These are phyloP conservation scores for Zoysia japonica DNA, from an alignment of 176 grass and related monocot genomes.

Conservation along the genomic window DNA sequence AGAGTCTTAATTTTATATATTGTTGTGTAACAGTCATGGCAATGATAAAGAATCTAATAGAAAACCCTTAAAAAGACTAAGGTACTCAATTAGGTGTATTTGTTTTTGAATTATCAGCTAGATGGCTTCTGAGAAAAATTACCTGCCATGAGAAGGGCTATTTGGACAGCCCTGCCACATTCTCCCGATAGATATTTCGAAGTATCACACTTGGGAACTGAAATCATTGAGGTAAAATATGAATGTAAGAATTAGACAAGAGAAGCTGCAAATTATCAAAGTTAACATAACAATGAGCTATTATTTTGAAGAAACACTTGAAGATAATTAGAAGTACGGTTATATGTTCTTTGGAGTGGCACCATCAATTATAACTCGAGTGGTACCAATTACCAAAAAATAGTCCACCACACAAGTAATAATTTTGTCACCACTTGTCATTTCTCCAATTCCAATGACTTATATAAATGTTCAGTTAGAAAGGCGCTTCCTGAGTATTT, in stretches of 20 bases:
- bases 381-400: background rate
- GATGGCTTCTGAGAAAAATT: constrained; percentile 13
- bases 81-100: background rate
- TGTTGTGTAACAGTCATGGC: background rate
- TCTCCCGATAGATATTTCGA: constrained; percentile 29
- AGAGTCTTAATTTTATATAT: background rate
- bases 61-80: background rate
- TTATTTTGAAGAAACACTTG: background rate
- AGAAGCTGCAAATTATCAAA: background rate
- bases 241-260: background rate
- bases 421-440: no score
- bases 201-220: constrained; percentile 34
- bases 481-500: no score
- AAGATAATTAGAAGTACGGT: background rate
- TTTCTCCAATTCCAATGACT: no score
- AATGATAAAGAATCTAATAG: background rate
- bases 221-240: constrained; percentile 14
- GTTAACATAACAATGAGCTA: constrained; percentile 3
- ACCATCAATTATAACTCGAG: background rate
- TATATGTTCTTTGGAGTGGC: background rate
- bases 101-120: background rate
- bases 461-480: no score
- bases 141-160: constrained; percentile 48
- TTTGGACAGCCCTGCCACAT: constrained; percentile 33
- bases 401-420: background rate